Evolutionary conservation across 257 asterid genomes (phyloP).

Genomic region (Solanum rostratum): DNA sequence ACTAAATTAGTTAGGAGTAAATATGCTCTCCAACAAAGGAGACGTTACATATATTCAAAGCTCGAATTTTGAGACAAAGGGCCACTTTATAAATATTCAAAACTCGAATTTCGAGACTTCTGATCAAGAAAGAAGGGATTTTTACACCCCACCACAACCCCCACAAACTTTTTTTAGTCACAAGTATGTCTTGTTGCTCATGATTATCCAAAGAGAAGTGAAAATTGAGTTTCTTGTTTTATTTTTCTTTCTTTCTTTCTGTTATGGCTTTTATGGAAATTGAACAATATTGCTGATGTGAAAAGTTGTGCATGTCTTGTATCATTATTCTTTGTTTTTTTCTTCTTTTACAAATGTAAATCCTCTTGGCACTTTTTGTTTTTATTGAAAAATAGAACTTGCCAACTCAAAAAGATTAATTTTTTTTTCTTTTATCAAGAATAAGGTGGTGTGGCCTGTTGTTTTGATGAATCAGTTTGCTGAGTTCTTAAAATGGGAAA

Average conservation of each 20-base stretch:
- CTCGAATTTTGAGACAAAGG: neutral
- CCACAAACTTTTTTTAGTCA: neutral
- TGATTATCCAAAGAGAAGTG: neutral
- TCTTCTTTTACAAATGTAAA: neutral
- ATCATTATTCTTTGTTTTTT: neutral
- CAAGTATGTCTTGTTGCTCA: neutral
- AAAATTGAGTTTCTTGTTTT: neutral
- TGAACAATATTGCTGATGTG: neutral
- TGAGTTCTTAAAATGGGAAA: slow-evolving; percentile 41
- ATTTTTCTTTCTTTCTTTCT: too few relatives aligned
- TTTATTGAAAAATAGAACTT: neutral
- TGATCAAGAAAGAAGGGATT: neutral
- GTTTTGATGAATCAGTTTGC: neutral
- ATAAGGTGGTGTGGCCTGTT: neutral
- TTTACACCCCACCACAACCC: neutral
- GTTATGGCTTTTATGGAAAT: too few relatives aligned
- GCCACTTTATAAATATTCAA: neutral
- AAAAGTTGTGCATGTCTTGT: neutral
- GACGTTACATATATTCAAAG: neutral
- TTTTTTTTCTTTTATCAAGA: neutral
- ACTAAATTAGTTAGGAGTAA: too few relatives aligned
- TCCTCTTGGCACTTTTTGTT: neutral
- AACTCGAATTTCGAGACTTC: neutral
- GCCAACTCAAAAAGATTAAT: neutral
- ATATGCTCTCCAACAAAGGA: neutral